Evolutionary conservation across 2,329 filamentous ascomycete species (phyloP).

Genomic region (Sclerotiophoma versabilis): DNA sequence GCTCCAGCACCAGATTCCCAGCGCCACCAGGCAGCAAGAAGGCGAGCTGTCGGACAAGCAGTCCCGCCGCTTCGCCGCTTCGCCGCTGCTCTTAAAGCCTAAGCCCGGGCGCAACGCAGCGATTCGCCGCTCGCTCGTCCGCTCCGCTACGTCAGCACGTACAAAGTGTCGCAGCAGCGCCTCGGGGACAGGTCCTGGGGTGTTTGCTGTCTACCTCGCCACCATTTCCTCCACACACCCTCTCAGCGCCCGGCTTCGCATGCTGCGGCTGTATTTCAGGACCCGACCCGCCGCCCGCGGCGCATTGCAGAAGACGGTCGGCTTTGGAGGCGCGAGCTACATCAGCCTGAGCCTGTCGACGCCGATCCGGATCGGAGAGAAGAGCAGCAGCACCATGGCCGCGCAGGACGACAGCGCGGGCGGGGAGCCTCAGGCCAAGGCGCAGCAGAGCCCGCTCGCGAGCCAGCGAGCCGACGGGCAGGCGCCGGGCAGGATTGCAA

Average conservation of each 20-base stretch:
- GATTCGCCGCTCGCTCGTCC: conserved; percentile 15
- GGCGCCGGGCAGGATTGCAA: conserved; percentile 39
- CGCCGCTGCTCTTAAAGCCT: conserved; percentile 6
- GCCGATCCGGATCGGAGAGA: conserved; percentile 37
- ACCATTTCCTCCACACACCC: conserved; percentile 45
- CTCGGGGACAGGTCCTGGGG: conserved; percentile 25
- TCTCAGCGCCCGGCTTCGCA: conserved; percentile 39
- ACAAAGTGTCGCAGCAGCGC: conserved; percentile 28
- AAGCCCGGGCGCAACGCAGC: conserved; percentile 3
- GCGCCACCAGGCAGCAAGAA: not conserved
- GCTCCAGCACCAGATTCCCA: not conserved
- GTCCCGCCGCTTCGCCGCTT: not conserved
- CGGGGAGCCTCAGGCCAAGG: conserved; percentile 31
- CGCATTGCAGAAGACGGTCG: conserved; percentile 35
- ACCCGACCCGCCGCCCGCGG: conserved; percentile 29
- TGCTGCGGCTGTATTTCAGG: conserved; percentile 40
- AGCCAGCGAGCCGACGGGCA: conserved; percentile 54
- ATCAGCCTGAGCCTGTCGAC: conserved; percentile 40
- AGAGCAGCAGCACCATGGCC: conserved; percentile 40
- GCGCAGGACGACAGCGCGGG: conserved; percentile 28
- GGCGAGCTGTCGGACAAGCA: not conserved
- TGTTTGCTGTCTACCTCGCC: conserved; percentile 30
- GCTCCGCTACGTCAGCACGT: conserved; percentile 32
- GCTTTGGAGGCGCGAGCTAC: conserved; percentile 43
- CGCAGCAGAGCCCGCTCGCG: conserved; percentile 58